Evolutionary conservation across 352 stramenopile genomes (phyloP).

Genomic region (Phytophthora citrophthora): DNA sequence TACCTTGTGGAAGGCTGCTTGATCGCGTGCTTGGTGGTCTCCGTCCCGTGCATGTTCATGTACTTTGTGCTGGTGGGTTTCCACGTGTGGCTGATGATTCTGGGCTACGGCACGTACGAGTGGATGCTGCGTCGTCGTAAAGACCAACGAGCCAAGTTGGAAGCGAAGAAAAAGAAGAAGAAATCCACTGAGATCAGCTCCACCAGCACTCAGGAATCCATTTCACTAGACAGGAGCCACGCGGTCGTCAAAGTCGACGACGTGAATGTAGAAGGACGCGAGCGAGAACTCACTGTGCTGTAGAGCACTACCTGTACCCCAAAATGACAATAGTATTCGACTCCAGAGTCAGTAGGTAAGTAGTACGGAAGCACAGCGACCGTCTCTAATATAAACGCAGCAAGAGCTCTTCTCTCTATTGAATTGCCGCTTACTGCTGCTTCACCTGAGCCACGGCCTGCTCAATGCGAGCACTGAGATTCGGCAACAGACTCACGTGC

Average conservation of each 20-base stretch:
- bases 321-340: conserved; percentile 9
- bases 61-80: conserved; percentile 87
- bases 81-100: conserved; percentile 77
- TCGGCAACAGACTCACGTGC: conserved; percentile 82
- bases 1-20: conserved; percentile 56
- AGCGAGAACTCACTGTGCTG: conserved; percentile 37
- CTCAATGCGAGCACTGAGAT: conserved; percentile 73
- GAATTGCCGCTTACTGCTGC: conserved; percentile 39
- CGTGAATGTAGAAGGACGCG: conserved; percentile 23
- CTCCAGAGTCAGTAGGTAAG: not conserved
- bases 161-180: conserved; percentile 48
- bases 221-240: conserved; percentile 36
- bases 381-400: conserved; percentile 10
- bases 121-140: conserved; percentile 86
- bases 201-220: conserved; percentile 25
- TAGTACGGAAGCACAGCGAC: conserved; percentile 2
- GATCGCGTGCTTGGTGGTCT: conserved; percentile 61
- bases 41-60: conserved; percentile 84
- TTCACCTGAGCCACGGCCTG: conserved; percentile 78
- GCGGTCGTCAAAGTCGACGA: conserved; percentile 21
- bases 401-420: conserved; percentile 20
- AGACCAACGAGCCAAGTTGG: conserved; percentile 64
- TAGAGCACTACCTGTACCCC: conserved; percentile 23
- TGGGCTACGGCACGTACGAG: conserved; percentile 89
- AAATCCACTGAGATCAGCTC: conserved; percentile 18